Base-by-base conservation (phyloP, 768 basidiomycete genomes). In the Sporobolomyces pararoseus region DNA sequence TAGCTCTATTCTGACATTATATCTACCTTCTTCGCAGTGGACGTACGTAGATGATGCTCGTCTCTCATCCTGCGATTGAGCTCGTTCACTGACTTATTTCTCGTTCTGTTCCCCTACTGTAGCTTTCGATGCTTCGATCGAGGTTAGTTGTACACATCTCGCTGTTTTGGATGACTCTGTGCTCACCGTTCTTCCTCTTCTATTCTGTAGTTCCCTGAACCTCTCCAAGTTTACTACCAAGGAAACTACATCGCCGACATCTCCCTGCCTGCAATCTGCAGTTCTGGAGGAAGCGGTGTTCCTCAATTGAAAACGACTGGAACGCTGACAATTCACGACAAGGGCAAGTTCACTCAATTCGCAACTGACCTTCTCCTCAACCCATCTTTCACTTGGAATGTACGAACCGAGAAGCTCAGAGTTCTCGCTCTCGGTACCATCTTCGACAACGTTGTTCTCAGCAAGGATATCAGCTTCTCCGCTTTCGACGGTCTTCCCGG, bases 401-500 rank as follows among this genome's bases (percentile, higher is more conserved):
- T 89, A 54, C 86, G 86, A 7, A 87, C 88, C 0, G 69, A 82
- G n/a, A 84, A 81, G 49, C 84, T 89, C 55, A 84, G 86, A 35
- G 78, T 89, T 21, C 83, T 81, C 3, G 87, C 88, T 7, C 83
- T 89, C 2, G 86, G 86, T 21, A 87, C 86, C 16, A 84, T 86
- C 71, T 89, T 89, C 71, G 86, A 88, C 68, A 83, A 84, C 65
- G 84, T 89, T 34, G 80, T 82, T 0, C 81, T 89, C 42, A 83
- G 81, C 54, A 89, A 89, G 79, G 80, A 82, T 2, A 58, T 71
- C 44, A 47, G 49, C 32, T 71, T 71, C 60, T 42, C 34, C 1
- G 88, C 87, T 7, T 89, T 89, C 78, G 86, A 89, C 68, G 83
- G 83, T 35, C 80, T 89, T 10, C 86, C 86, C 12, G 87, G 87